Evolutionary conservation across 371 early-diverging fungal genomes (phyloP), one percentile per base, ranked within the genome.

Genomic region (Mucor irregularis): DNA sequence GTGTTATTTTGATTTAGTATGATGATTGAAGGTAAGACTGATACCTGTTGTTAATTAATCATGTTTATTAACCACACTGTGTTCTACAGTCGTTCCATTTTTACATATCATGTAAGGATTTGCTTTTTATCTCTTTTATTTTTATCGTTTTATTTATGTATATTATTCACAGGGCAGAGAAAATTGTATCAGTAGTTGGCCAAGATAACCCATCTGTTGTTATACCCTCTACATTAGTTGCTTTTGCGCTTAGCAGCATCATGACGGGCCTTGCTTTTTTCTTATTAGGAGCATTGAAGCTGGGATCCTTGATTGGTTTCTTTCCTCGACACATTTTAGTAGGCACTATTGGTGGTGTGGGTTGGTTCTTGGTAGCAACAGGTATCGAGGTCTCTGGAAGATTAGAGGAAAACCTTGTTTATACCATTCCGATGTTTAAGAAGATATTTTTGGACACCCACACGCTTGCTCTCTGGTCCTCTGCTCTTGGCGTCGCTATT

Each of bases 321-420:
- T 98, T 98, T 67, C 98, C 98, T 5, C 81, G 98, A 4, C 96
- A 95, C 55, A 94, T 97, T 42, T 78, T 97, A 6, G 93, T 97
- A 13, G 98, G 96, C 13, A 94, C 93, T 58, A 97, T 97, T 49
- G 98, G 91, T 67, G 96, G 96, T 30, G 93, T 95, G 4, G 97
- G 97, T 26, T 91, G 92, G 82, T 98, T 98, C 71, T 68, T 98
- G 62, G 58, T 97, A 14, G 82, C 88, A 47, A 98, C 98, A 0
- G 98, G 89, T 28, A 72, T 98, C 28, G 97, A 97, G 69, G 90
- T 96, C 7, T 88, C 95, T 0, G 86, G 91, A 2, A 79, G 84
- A 45, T 60, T 91, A 35, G 81, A 76, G 14, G 70, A 69, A 21
- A 66, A 76, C 37, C 58, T 88, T 38, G 63, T 58, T 0, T 83